Conservation (phyloP, 1,284 basidiomycete genomes). For the Phenoliferia sp. region DNA sequence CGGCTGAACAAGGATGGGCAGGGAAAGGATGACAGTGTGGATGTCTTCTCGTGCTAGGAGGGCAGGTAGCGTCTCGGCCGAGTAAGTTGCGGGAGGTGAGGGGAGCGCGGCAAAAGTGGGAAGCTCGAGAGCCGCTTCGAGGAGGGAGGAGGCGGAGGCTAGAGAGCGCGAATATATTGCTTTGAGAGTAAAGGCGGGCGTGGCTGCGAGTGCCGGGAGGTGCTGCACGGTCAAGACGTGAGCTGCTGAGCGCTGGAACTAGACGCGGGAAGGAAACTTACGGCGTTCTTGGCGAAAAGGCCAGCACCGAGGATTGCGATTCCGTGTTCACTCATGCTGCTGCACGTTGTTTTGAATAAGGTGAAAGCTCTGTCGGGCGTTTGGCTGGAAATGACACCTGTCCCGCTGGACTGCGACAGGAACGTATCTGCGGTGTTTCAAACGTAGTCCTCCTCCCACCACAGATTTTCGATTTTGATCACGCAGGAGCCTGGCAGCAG, state of each 20-base stretch:
- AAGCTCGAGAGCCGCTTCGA: slow-evolving; percentile 33
- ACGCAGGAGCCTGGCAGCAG: too few relatives aligned
- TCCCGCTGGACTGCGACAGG: too few relatives aligned
- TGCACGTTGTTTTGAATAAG: too few relatives aligned
- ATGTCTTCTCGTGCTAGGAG: slow-evolving; percentile 65
- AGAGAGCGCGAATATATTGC: slow-evolving; percentile 34
- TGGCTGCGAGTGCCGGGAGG: slow-evolving; percentile 25
- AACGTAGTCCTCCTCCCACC: too few relatives aligned
- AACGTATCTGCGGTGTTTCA: too few relatives aligned
- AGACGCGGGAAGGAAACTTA: background rate
- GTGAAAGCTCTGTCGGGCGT: too few relatives aligned
- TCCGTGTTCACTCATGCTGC: slow-evolving; percentile 4
- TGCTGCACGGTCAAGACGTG: slow-evolving; percentile 11
- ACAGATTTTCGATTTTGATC: too few relatives aligned
- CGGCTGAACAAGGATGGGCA: slow-evolving; percentile 73
- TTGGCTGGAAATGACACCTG: too few relatives aligned
- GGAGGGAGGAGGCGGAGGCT: slow-evolving; percentile 12
- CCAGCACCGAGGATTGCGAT: slow-evolving; percentile 24
- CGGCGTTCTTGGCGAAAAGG: slow-evolving; percentile 18
- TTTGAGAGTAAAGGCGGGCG: slow-evolving; percentile 8
- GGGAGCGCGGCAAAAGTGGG: slow-evolving; percentile 35
- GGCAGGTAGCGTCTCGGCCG: slow-evolving; percentile 59
- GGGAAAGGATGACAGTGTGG: slow-evolving; percentile 63
- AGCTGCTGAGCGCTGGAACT: background rate
- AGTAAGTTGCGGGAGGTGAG: slow-evolving; percentile 50